These are phyloP conservation scores for Epithele typhae DNA, from an alignment of 768 basidiomycete genomes.

Conservation along the genomic window DNA sequence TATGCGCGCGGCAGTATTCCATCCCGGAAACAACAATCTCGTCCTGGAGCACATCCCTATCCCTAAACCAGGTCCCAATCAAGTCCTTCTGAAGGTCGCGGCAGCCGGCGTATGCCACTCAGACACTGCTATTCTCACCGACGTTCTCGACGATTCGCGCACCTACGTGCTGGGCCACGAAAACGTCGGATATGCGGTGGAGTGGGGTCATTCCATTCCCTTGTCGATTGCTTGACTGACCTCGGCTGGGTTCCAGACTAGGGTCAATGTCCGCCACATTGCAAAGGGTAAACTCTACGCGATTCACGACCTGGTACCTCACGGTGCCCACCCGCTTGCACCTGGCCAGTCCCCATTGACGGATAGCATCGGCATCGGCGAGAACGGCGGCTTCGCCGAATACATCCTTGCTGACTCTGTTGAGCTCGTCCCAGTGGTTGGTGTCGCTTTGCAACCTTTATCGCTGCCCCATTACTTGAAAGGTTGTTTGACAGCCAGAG, in stretches of 20 bases:
- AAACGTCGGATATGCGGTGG: conserved; percentile 5
- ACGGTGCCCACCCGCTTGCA: background rate
- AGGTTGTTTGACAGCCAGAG: conserved; percentile 1
- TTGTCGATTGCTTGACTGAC: background rate
- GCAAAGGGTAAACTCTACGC: conserved; percentile 1
- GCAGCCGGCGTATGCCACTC: conserved; percentile 12
- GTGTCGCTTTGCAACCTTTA: too few relatives aligned
- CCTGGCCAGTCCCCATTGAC: background rate
- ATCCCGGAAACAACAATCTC: conserved; percentile 32
- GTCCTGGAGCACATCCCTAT: conserved; percentile 15
- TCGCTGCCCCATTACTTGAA: too few relatives aligned
- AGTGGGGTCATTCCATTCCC: background rate
- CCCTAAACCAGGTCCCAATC: background rate
- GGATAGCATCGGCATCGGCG: background rate
- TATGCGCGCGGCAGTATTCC: conserved; percentile 7
- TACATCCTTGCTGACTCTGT: conserved; percentile 1
- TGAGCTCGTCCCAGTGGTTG: conserved; percentile 10
- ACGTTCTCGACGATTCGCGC: conserved; percentile 1
- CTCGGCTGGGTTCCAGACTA: background rate
- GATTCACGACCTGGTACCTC: background rate
- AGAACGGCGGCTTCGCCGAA: conserved; percentile 8
- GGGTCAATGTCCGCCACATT: conserved; percentile 2
- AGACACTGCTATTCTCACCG: conserved; percentile 6
- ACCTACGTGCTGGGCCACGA: conserved; percentile 9
- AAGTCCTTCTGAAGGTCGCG: conserved; percentile 13